These are phyloP conservation scores for Neostapfia colusana DNA, from an alignment of 176 grass and related monocot genomes.

Conservation along the genomic window DNA sequence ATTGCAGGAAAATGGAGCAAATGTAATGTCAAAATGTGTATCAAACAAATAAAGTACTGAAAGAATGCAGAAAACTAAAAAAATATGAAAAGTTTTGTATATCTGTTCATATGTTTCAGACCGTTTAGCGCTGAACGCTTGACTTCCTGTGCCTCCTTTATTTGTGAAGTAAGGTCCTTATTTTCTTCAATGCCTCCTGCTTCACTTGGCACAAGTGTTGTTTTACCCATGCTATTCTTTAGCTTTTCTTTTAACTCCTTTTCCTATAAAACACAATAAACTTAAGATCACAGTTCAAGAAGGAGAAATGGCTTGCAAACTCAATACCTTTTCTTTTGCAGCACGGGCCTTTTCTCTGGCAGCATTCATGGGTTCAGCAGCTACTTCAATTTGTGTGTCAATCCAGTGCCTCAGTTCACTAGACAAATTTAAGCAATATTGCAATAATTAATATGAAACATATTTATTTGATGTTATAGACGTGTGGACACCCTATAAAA, in stretches of 20 bases:
- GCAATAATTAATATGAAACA: slow-evolving; percentile 41
- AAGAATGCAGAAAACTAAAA: slow-evolving; percentile 20
- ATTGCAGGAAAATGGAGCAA: slow-evolving; percentile 12
- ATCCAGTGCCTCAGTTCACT: slow-evolving; percentile 78
- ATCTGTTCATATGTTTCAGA: slow-evolving; percentile 40
- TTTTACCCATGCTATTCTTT: slow-evolving; percentile 52
- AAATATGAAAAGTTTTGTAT: slow-evolving; percentile 15
- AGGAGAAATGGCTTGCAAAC: background rate
- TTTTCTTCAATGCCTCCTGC: slow-evolving; percentile 48
- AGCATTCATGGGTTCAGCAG: slow-evolving; percentile 52
- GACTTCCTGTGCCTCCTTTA: slow-evolving; percentile 61
- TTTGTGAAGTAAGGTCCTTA: slow-evolving; percentile 60
- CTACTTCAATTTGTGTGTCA: slow-evolving; percentile 53
- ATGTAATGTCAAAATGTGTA: background rate
- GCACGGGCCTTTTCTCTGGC: slow-evolving; percentile 50
- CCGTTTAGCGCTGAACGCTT: slow-evolving; percentile 56
- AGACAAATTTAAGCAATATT: slow-evolving; percentile 23
- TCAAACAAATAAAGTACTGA: slow-evolving; percentile 16
- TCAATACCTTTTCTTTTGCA: slow-evolving; percentile 72
- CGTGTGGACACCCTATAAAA: background rate
- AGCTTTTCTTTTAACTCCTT: slow-evolving; percentile 78
- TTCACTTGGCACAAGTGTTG: slow-evolving; percentile 41
- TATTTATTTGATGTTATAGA: background rate
- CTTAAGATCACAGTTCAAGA: background rate
- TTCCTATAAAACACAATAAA: slow-evolving; percentile 50